Conservation (phyloP, 1,284 basidiomycete genomes). For the Rhodotorula sp. region DNA sequence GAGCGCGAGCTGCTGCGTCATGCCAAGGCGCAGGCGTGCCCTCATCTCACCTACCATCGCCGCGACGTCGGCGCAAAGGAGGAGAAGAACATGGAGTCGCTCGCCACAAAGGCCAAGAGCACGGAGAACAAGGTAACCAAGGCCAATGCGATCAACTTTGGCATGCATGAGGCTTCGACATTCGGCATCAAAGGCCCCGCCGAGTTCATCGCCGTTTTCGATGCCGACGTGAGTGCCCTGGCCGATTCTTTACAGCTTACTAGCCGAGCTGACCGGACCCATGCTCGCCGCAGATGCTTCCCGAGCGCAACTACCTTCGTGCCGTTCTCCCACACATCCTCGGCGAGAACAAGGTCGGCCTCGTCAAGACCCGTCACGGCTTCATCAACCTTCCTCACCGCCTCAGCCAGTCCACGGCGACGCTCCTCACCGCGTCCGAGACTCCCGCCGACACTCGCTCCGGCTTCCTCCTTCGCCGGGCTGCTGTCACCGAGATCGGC, state of each 20-base stretch:
- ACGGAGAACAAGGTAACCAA: conserved; percentile 26
- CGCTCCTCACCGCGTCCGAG: conserved; percentile 41
- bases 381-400: conserved; percentile 45
- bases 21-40: conserved; percentile 41
- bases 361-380: conserved; percentile 43
- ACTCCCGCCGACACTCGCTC: conserved; percentile 40
- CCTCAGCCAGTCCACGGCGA: conserved; percentile 36
- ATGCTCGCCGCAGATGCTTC: conserved; percentile 35
- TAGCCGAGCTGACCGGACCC: not conserved
- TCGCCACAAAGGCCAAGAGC: not conserved
- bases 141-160: conserved; percentile 44
- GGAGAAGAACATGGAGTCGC: conserved; percentile 6
- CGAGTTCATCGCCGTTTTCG: conserved; percentile 44
- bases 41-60: conserved; percentile 44
- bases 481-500: conserved; percentile 43
- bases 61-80: conserved; percentile 21
- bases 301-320: conserved; percentile 44
- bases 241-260: not conserved
- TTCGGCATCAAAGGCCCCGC: conserved; percentile 42
- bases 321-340: conserved; percentile 42
- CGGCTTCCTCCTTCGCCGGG: conserved; percentile 44
- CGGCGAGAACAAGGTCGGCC: conserved; percentile 37
- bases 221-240: conserved; percentile 42
- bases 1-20: conserved; percentile 37
- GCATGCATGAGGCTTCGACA: conserved; percentile 41